phyloP scores from a whole-genome alignment of 192 early-diverging fungal species.

The Coemansia sp. region DNA sequence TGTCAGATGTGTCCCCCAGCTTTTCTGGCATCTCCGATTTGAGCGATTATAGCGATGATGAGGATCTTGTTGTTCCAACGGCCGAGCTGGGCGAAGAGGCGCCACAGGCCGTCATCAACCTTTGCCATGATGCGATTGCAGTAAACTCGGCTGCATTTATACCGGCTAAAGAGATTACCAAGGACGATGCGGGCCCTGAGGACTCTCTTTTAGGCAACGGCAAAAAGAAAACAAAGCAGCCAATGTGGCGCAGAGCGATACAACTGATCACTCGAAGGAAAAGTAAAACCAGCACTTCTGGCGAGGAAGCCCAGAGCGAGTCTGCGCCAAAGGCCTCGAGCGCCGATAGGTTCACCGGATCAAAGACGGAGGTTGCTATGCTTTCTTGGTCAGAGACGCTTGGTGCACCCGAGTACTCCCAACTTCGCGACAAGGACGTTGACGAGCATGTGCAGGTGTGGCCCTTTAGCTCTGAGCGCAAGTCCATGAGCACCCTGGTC shows the following conservation, averaged over 20 bases:
- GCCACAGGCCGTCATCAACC: conserved; percentile 49
- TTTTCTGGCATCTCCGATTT: conserved; percentile 43
- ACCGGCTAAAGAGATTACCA: conserved; percentile 20
- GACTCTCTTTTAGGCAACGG: conserved; percentile 25
- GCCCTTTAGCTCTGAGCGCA: conserved; percentile 91
- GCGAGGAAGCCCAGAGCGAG: conserved; percentile 32
- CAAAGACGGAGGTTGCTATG: conserved; percentile 94
- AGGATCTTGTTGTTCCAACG: conserved; percentile 55
- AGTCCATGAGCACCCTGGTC: conserved; percentile 89
- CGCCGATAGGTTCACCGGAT: conserved; percentile 70
- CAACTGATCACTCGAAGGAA: conserved; percentile 10
- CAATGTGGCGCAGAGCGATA: conserved; percentile 31
- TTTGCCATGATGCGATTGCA: conserved; percentile 71
- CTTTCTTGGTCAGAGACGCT: conserved; percentile 72
- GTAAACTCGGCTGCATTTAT: conserved; percentile 82
- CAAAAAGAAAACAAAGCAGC: conserved; percentile 11
- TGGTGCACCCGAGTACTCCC: conserved; percentile 62
- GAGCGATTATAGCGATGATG: conserved; percentile 54
- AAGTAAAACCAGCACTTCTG: background rate
- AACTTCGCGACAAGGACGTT: conserved; percentile 63
- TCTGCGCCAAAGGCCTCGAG: conserved; percentile 14
- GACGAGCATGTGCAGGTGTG: conserved; percentile 68
- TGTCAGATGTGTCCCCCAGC: conserved; percentile 44
- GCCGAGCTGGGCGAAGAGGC: conserved; percentile 54
- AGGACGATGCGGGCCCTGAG: conserved; percentile 22